Evolutionary conservation across 2,329 filamentous ascomycete species (phyloP).

Genomic region (Ophioceras dolichostomum): DNA sequence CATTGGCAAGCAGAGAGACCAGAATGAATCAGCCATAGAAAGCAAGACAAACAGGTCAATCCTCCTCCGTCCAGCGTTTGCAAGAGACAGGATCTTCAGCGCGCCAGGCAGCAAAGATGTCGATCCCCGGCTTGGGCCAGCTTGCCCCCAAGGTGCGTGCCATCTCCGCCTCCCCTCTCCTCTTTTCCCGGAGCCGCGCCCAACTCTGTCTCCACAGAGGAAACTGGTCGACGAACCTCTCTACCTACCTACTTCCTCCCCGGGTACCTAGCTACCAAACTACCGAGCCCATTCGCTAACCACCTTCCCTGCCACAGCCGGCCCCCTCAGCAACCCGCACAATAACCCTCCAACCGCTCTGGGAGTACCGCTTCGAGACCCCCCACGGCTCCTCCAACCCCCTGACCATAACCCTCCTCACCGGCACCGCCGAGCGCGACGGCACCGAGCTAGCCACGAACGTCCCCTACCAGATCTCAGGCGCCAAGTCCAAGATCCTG

Average conservation of each 20-base stretch:
- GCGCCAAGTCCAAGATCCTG: constrained; percentile 76
- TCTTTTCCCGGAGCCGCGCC: too few relatives aligned
- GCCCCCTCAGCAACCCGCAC: constrained; percentile 29
- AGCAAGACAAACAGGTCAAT: too few relatives aligned
- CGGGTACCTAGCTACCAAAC: constrained; percentile 8
- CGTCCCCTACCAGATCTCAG: constrained; percentile 68
- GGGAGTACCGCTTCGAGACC: constrained; percentile 72
- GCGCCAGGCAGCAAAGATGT: constrained; percentile 45
- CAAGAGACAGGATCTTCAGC: too few relatives aligned
- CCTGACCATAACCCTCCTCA: constrained; percentile 50
- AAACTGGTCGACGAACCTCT: neutral
- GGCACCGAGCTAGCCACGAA: constrained; percentile 82
- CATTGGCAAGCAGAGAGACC: too few relatives aligned
- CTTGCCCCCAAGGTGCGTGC: constrained; percentile 44
- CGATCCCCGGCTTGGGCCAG: constrained; percentile 62
- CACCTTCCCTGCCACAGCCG: too few relatives aligned
- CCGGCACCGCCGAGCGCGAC: constrained; percentile 83
- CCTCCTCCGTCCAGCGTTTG: too few relatives aligned
- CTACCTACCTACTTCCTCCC: constrained; percentile 3
- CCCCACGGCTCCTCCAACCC: constrained; percentile 31
- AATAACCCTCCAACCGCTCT: constrained; percentile 45
- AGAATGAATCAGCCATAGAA: too few relatives aligned
- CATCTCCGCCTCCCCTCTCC: constrained; percentile 4
- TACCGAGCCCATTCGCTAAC: neutral
- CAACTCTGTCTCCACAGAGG: constrained; percentile 5